A percentile compares a stretch with the other conserved stretches of the same genome.
Evolutionary conservation across 2,329 filamentous ascomycete species (phyloP).

Genomic region (Beauveria varroae): DNA sequence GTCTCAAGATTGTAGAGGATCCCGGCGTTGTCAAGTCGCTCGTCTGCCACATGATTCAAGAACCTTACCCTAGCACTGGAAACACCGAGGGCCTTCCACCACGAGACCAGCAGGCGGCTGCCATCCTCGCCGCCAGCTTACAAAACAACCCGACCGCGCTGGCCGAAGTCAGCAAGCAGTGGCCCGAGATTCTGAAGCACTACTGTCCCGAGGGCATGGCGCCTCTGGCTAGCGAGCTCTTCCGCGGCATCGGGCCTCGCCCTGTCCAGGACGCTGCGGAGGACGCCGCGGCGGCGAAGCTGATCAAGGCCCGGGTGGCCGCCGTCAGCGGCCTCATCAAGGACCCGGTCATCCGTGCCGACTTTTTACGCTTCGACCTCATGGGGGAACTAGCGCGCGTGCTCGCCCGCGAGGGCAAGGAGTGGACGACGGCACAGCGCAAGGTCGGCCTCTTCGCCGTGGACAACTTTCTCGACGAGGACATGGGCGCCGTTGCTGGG

Average conservation of each 20-base stretch:
- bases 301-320: slow-evolving; percentile 34
- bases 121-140: slow-evolving; percentile 48
- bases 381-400: slow-evolving; percentile 48
- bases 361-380: slow-evolving; percentile 48
- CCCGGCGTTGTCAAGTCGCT: slow-evolving; percentile 44
- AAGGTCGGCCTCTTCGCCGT: slow-evolving; percentile 51
- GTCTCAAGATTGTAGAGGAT: slow-evolving; percentile 53
- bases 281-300: slow-evolving; percentile 20
- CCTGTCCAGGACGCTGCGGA: slow-evolving; percentile 9
- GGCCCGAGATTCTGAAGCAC: slow-evolving; percentile 33
- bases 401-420: slow-evolving; percentile 37
- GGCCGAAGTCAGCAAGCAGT: slow-evolving; percentile 39
- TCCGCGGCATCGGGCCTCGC: slow-evolving; percentile 31
- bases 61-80: slow-evolving; percentile 11
- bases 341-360: slow-evolving; percentile 40
- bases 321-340: slow-evolving; percentile 51
- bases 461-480: slow-evolving; percentile 60
- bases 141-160: slow-evolving; percentile 61
- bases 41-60: slow-evolving; percentile 44
- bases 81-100: slow-evolving; percentile 18
- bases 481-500: slow-evolving; percentile 51
- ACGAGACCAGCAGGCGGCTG: slow-evolving; percentile 45
- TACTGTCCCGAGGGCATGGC: slow-evolving; percentile 26
- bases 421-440: slow-evolving; percentile 43
- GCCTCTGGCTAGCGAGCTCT: slow-evolving; percentile 32